phyloP scores from a whole-genome alignment of 441 rosid species.

The Populus hybrid region DNA sequence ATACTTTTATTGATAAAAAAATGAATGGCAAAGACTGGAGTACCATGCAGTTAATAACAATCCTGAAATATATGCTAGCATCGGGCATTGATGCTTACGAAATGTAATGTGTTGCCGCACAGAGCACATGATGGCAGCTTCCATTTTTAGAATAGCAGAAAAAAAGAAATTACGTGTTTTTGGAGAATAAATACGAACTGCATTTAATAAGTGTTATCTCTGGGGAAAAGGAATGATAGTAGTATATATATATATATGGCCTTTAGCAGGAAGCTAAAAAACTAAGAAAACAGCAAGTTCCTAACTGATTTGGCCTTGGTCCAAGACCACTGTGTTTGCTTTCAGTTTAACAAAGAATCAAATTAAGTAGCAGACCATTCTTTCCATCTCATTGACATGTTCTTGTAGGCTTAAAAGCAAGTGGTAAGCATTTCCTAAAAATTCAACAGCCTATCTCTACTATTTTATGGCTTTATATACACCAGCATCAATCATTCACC shows the following conservation, averaged over 20 bases:
- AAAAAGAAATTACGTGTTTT: neutral
- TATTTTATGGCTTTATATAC: conserved; percentile 20
- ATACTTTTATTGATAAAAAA: neutral
- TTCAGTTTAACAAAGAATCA: neutral
- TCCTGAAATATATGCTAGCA: neutral
- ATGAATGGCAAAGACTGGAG: neutral
- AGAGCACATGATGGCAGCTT: conserved; percentile 1
- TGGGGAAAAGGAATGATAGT: conserved; percentile 31
- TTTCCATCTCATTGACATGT: neutral
- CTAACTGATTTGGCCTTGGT: neutral
- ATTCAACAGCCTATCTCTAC: conserved; percentile 14
- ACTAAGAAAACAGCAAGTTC: neutral
- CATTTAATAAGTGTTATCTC: neutral
- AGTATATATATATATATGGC: neutral
- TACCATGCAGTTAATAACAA: neutral
- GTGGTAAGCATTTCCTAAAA: neutral
- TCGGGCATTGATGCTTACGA: neutral
- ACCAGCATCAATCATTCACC: neutral
- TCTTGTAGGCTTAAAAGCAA: conserved; percentile 33
- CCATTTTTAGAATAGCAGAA: neutral
- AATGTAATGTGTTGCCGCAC: neutral
- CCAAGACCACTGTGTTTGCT: neutral
- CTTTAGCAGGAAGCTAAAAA: neutral
- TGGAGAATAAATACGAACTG: neutral
- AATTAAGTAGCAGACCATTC: conserved; percentile 17